A percentile compares a stretch with the other conserved stretches of the same genome.
Conservation (phyloP, 164 flowering plant species). For the Chimonanthus praecox region DNA sequence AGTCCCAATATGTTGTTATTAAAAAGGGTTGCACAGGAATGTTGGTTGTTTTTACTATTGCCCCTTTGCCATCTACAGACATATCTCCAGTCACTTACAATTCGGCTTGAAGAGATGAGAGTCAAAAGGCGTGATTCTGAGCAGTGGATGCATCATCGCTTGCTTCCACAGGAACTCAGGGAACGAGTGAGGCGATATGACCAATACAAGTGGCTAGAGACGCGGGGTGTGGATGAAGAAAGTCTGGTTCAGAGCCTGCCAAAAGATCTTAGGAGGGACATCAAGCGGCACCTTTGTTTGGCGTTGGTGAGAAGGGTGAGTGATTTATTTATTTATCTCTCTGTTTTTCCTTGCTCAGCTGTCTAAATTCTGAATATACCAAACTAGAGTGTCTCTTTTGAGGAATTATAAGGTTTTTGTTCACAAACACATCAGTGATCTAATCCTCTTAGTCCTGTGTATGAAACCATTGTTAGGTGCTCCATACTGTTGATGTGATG, state of each 20-base stretch:
- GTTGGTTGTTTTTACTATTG: constrained; percentile 6
- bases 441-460: no score
- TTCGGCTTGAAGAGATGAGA: constrained; percentile 97
- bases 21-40: background rate
- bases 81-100: constrained; percentile 92
- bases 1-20: background rate
- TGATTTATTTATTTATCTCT: background rate
- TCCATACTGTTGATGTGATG: no score
- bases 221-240: constrained; percentile 98
- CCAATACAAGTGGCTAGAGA: constrained; percentile 97
- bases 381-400: background rate
- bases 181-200: constrained; percentile 96
- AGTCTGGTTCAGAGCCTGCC: constrained; percentile 81
- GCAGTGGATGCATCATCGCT: constrained; percentile 99
- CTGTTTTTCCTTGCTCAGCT: background rate
- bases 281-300: constrained; percentile 94
- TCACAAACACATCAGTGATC: no score
- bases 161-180: constrained; percentile 90
- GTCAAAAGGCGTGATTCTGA: constrained; percentile 98
- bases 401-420: no score
- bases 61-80: constrained; percentile 49
- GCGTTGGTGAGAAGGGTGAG: constrained; percentile 90
- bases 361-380: background rate
- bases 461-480: no score
- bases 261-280: constrained; percentile 96